Conservation (phyloP, 2,329 filamentous ascomycete genomes). For the Alternaria rosae region DNA sequence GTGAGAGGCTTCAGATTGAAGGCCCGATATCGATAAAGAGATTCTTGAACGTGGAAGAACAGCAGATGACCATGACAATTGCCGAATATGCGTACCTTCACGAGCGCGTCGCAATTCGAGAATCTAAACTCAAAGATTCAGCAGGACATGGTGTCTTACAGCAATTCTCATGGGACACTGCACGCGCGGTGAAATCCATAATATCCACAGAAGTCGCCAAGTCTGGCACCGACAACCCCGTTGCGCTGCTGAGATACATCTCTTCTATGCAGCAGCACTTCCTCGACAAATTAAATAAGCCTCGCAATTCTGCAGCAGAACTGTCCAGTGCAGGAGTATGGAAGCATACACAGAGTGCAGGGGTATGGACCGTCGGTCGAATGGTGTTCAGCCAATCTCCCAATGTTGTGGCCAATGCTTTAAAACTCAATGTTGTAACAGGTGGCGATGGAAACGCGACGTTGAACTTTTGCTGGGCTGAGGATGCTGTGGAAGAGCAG, state of each 20-base stretch:
- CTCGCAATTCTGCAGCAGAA: constrained; percentile 52
- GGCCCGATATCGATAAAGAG: constrained; percentile 51
- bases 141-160: neutral
- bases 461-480: constrained; percentile 53
- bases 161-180: constrained; percentile 31
- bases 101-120: constrained; percentile 1
- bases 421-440: constrained; percentile 52
- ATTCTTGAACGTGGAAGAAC: constrained; percentile 38
- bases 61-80: constrained; percentile 43
- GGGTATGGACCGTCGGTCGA: constrained; percentile 44
- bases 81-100: constrained; percentile 22
- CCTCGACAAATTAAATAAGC: constrained; percentile 48
- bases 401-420: constrained; percentile 47
- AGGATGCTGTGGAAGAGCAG: constrained; percentile 43
- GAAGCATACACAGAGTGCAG: constrained; percentile 7
- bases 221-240: constrained; percentile 37
- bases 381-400: constrained; percentile 57
- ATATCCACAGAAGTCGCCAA: constrained; percentile 29
- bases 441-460: constrained; percentile 55
- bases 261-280: constrained; percentile 51
- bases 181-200: constrained; percentile 21
- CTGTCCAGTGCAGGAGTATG: constrained; percentile 57
- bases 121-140: neutral
- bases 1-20: constrained; percentile 40
- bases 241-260: constrained; percentile 53